Evolutionary conservation across 345 rosid genomes (phyloP).

Genomic region (Ailanthus altissimus): DNA sequence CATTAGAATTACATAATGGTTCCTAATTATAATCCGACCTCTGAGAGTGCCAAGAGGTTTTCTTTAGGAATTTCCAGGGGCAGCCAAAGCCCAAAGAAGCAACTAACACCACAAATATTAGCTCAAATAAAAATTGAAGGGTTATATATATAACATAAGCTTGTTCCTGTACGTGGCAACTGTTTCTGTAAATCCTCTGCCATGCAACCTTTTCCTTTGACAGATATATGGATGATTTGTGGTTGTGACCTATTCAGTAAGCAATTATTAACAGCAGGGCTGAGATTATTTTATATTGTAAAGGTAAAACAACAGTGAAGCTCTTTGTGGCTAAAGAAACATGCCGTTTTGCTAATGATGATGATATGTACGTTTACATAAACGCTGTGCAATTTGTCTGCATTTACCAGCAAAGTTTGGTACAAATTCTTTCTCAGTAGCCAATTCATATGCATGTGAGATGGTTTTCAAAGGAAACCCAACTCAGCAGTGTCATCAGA

Average conservation of each 20-base stretch:
- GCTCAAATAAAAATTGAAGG: too few species aligned
- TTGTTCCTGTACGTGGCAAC: too few species aligned
- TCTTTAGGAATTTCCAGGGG: neutral
- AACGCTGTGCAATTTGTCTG: neutral
- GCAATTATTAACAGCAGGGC: neutral
- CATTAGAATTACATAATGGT: neutral
- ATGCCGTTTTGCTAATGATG: neutral
- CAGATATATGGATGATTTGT: too few species aligned
- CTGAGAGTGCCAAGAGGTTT: slow-evolving; percentile 4
- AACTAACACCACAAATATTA: too few species aligned
- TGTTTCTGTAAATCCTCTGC: too few species aligned
- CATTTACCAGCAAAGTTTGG: neutral
- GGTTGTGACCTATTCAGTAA: neutral
- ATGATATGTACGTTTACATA: neutral
- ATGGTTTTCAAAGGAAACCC: neutral
- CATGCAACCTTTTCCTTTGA: too few species aligned
- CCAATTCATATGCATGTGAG: neutral
- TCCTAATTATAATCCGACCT: neutral
- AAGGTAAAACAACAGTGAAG: neutral
- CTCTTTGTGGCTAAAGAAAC: neutral
- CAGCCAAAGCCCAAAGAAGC: too few species aligned
- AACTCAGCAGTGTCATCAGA: neutral
- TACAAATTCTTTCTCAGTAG: neutral
- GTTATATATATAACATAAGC: too few species aligned
- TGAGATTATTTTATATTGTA: neutral